Base-by-base conservation (phyloP, 2,329 filamentous ascomycete genomes). In the Metarhizium guizhouense region DNA sequence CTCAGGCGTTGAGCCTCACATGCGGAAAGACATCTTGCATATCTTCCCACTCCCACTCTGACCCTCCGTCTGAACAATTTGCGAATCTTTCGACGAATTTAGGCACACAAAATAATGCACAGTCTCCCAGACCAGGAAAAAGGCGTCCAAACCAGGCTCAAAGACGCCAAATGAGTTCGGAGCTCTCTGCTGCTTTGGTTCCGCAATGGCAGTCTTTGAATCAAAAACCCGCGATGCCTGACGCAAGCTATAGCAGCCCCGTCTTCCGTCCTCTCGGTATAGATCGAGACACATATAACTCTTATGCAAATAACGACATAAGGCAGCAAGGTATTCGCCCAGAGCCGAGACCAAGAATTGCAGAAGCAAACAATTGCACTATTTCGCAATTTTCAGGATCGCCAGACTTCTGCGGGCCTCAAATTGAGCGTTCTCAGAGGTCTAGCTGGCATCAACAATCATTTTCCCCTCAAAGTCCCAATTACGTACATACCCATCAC, bases 111-210 rank as follows among this genome's bases (percentile, higher is more conserved):
- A 55, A 63, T 53, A 68, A 34, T 60, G 29, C 54, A 48, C 56
- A 54, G 43, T 56, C 53, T 53, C n/a, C 16, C 30, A 56, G 29
- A 30, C 30, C 52, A 48, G 45, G 57, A 25, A 57, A 57, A 54
- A 61, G 47, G 52, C 61, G 20, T 64, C 62, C 60, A 3, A 86
- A 86, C 58, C 83, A 86, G 63, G 82, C 83, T 1, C 80, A 85
- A 61, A 75, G 83, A 51, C 77, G 83, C 25, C 81, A 85, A 62
- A 82, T 84, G 79, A 83, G 76, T 55, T 75, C 81, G 4, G 78
- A 85, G 59, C 62, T 84, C 18, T 76, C 79, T 0, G 78, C 85
- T 49, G 75, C 80, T 4, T 74, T 85, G 53, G 79, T 83, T 57
- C 67, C 74, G 13, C 74, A 51, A 43, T 51, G 38, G 50, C 38